Conservation (phyloP, 768 basidiomycete species). For the Termitomyces sp. region DNA sequence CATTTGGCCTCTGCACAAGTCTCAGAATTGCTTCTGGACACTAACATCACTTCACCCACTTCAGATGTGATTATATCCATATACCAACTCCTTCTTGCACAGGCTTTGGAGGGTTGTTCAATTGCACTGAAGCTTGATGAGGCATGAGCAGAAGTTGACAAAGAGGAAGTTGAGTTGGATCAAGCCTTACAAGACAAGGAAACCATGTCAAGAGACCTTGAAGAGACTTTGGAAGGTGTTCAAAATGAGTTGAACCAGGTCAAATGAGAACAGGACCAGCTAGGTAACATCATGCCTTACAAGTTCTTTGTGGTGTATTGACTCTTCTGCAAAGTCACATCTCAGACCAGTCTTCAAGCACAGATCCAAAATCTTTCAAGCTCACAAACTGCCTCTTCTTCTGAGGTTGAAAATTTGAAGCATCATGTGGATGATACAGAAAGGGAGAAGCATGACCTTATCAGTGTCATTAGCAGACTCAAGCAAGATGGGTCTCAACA, state of each 20-base stretch:
- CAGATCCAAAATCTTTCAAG: conserved; percentile 55
- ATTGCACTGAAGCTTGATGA: conserved; percentile 67
- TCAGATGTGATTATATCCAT: conserved; percentile 58
- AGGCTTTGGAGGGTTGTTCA: conserved; percentile 52
- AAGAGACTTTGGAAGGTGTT: conserved; percentile 44
- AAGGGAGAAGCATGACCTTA: conserved; percentile 86
- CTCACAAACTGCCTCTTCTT: conserved; percentile 60
- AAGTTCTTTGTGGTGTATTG: conserved; percentile 13
- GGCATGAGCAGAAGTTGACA: conserved; percentile 59
- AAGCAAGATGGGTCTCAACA: conserved; percentile 73
- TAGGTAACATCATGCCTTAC: conserved; percentile 41
- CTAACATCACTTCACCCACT: conserved; percentile 50
- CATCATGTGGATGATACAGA: conserved; percentile 71
- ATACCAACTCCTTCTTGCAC: conserved; percentile 59
- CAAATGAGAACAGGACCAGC: conserved; percentile 61
- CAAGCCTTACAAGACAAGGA: conserved; percentile 82
- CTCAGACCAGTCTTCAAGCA: conserved; percentile 45
- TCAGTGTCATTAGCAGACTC: conserved; percentile 77
- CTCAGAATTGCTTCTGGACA: conserved; percentile 57
- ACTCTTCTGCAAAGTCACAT: conserved; percentile 35
- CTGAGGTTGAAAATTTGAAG: conserved; percentile 56
- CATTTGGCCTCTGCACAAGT: too few relatives aligned
- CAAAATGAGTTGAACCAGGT: conserved; percentile 54
- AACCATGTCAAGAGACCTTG: conserved; percentile 52
- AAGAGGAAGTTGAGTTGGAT: conserved; percentile 80